Evolutionary conservation across 108 stramenopile genomes (phyloP), one percentile per base, ranked within the genome.

Genomic region (Pseudonitzschia multiseries): DNA sequence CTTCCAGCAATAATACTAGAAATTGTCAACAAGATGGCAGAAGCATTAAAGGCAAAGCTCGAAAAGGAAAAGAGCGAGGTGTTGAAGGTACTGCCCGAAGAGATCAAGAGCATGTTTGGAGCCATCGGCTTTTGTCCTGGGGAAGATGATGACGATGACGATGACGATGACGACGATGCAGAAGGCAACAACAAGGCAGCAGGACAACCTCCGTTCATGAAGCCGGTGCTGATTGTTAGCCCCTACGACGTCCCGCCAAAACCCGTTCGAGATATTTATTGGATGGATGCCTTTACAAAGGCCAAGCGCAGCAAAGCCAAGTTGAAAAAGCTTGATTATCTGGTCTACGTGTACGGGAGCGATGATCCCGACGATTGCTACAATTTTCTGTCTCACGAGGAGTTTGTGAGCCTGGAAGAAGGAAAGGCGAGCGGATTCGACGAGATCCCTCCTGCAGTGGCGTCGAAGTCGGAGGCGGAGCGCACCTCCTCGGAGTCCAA

Each of bases 181-280:
- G 68, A 51, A 28, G 68, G 24, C 14, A 26, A 51, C 24, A 33
- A 32, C 40, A 22, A 42, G 36, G 33, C 31, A 42, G 17, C 64
- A 43, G 46, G 17, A 2, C 6, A 10, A 42, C 18, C 46, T 17
- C 53, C 51, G 8, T 53, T 29, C 48, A 44, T 53, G 61, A 40
- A 60, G 32, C 72, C 72, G 5, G 20, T 50, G 4, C 65, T 73
- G 29, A 53, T 73, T 73, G 62, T 73, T 10, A 73, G 51, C 29
- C 72, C 72, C 24, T 73, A 51, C 9, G 63, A 64, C 43, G 72
- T 73, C 4, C 72, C 72, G 13, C 72, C 72, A 42, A 63, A 64
- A n/a, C 72, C 72, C 18, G 42, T 73, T 18, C 72, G 72, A 31
- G 72, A 73, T 52, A 64, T 73, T 28, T 73, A 73, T 64, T 73